A percentile compares a stretch with the other conserved stretches of the same genome.
Conservation (phyloP, 306 rosid genomes). For the Glycine soja region DNA sequence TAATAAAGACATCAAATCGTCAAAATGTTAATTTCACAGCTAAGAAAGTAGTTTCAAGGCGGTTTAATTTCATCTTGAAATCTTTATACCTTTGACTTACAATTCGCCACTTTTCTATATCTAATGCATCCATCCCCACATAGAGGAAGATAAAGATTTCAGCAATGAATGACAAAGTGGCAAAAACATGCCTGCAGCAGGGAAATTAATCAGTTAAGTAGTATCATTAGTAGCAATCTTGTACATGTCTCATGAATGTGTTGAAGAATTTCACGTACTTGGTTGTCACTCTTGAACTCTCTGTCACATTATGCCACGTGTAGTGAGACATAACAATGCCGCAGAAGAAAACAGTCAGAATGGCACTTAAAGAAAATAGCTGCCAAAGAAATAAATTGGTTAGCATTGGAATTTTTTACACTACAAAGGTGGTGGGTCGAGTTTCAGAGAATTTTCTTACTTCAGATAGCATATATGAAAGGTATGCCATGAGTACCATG, state of each 20-base stretch:
- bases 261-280: conserved; percentile 61
- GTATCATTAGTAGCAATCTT: background rate
- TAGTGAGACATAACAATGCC: conserved; percentile 99
- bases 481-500: conserved; percentile 97
- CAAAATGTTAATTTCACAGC: conserved; percentile 41
- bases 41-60: conserved; percentile 19
- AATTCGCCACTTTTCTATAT: conserved; percentile 93
- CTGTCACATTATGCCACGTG: conserved; percentile 98
- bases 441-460: conserved; percentile 55
- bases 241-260: background rate
- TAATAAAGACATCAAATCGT: conserved; percentile 39
- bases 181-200: conserved; percentile 87
- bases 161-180: conserved; percentile 86
- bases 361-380: conserved; percentile 91
- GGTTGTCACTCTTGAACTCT: conserved; percentile 96
- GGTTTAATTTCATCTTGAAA: conserved; percentile 18
- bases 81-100: conserved; percentile 76
- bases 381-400: conserved; percentile 51
- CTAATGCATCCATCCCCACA: conserved; percentile 98
- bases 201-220: conserved; percentile 24
- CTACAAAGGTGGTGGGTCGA: background rate
- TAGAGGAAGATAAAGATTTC: conserved; percentile 95
- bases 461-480: conserved; percentile 91
- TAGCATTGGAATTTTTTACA: conserved; percentile 24
- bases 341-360: conserved; percentile 96